Base-by-base conservation (phyloP, 257 asterid species). In the Lycium ferocissimum region DNA sequence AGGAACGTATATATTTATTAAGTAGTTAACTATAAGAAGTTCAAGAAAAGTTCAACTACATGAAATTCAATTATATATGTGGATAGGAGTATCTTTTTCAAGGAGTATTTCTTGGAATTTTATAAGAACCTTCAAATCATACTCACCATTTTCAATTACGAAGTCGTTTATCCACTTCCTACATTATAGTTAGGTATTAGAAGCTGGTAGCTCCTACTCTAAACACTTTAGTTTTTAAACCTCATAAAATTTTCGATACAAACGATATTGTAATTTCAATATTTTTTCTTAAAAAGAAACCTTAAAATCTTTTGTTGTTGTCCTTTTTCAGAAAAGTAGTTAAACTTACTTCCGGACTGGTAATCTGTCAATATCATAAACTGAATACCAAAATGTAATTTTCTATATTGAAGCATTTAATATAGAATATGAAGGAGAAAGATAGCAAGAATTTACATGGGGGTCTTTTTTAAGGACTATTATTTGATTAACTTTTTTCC, bases 91-190 rank as follows among this genome's bases (percentile, higher is more conserved):
- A 45, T 45, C 35, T 45, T 73, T 73, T 73, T 47, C 78, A 69
- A 72, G 3, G 17, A 45, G 12, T 73, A 51, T 47, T 11, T 47
- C 43, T 73, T 20, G 3, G 47, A 73, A 6, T 35, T 13, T 67
- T 37, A 37, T 35, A 13, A 35, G n/a, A 67, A 67, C 0, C 47
- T 67, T 13, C 47, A 67, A 14, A 22, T 49, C 40, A 12, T 49
- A 47, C 40, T 75, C 13, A 45, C 58, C 58, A 75, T 20, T 20
- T 49, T 75, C 61, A 20, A 20, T 75, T 1, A 20, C 20, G 17
- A 72, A 75, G 81, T 75, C 20, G 81, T 75, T 75, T 75, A 75
- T 47, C 81, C 61, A 75, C 81, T 75, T 20, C 61, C 81, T 47
- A 35, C 20, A 49, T 75, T 26, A 26, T 26, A 26, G 33, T 26